Evolutionary conservation across 306 rosid genomes (phyloP).

Genomic region (Prinsepia uniflora): DNA sequence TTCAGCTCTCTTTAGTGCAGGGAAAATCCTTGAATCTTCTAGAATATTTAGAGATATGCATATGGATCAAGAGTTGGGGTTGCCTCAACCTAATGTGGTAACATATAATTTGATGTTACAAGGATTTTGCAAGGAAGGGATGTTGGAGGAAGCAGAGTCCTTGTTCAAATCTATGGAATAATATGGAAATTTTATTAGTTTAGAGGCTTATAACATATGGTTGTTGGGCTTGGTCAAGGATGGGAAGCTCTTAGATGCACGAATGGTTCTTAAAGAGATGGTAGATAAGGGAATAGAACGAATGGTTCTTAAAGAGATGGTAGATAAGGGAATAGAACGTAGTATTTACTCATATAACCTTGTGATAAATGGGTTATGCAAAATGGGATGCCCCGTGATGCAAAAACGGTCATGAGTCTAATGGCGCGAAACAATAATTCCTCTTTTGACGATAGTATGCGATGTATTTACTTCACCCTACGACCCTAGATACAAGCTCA

Average conservation of each 20-base stretch:
- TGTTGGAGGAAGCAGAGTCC: conserved; percentile 66
- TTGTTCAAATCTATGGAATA: conserved; percentile 64
- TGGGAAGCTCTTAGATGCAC: conserved; percentile 64
- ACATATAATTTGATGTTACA: conserved; percentile 76
- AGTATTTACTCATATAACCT: conserved; percentile 70
- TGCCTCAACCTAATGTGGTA: conserved; percentile 66
- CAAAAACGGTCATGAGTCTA: conserved; percentile 49
- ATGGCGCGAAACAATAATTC: conserved; percentile 56
- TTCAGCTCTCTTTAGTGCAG: conserved; percentile 67
- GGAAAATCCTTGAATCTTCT: conserved; percentile 79
- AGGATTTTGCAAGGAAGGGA: conserved; percentile 72
- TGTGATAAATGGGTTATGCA: conserved; percentile 70
- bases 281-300: conserved; percentile 49
- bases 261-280: conserved; percentile 64
- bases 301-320: conserved; percentile 64
- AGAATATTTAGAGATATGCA: conserved; percentile 91
- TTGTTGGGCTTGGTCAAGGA: conserved; percentile 61
- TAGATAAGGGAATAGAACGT: conserved; percentile 46
- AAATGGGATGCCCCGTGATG: conserved; percentile 68
- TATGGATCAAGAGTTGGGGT: conserved; percentile 62
- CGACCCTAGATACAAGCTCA: too few relatives aligned
- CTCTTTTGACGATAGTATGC: too few relatives aligned
- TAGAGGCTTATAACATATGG: conserved; percentile 77
- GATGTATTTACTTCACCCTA: too few relatives aligned
- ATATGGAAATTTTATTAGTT: conserved; percentile 26